Percentiles rank a stretch among this genome's conserved stretches.
phyloP scores from a whole-genome alignment of 768 basidiomycete genomes.

The Termitomyces bulborhizus region DNA sequence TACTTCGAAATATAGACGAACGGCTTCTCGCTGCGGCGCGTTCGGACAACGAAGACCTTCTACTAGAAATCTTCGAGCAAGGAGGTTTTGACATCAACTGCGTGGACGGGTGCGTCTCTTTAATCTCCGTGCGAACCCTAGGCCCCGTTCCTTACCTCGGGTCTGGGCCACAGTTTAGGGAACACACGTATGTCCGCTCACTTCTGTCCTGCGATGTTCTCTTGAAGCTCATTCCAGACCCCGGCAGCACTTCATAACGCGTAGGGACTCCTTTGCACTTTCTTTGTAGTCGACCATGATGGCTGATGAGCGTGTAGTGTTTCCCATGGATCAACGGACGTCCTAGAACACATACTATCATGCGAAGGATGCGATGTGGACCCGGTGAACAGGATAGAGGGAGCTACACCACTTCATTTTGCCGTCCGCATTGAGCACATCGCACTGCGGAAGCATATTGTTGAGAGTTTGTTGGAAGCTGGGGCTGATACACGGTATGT shows the following conservation, averaged over 20 bases:
- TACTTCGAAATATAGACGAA: constrained; percentile 43
- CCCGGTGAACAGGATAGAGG: constrained; percentile 60
- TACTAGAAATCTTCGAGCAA: constrained; percentile 53
- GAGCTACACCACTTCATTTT: constrained; percentile 75
- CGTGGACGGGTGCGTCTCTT: constrained; percentile 61
- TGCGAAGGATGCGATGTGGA: constrained; percentile 81
- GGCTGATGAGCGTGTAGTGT: constrained; percentile 29
- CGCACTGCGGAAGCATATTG: constrained; percentile 47
- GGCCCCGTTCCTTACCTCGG: background rate
- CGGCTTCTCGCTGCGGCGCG: constrained; percentile 69
- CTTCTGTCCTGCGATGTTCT: background rate
- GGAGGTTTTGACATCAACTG: constrained; percentile 67
- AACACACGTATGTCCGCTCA: constrained; percentile 60
- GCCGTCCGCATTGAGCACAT: constrained; percentile 52
- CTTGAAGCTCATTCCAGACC: background rate
- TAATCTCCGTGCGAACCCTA: background rate
- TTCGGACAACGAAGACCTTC: constrained; percentile 62
- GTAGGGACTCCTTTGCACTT: constrained; percentile 24
- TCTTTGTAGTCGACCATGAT: background rate
- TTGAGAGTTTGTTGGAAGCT: constrained; percentile 68
- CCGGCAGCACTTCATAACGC: constrained; percentile 62
- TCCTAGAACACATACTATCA: constrained; percentile 67
- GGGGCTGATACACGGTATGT: constrained; percentile 67
- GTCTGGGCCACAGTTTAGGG: constrained; percentile 44
- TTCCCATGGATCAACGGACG: constrained; percentile 48